Evolutionary conservation across 148 eudicot species (phyloP), one percentile per base, ranked within the genome.

Genomic region (Camellia sinensis): DNA sequence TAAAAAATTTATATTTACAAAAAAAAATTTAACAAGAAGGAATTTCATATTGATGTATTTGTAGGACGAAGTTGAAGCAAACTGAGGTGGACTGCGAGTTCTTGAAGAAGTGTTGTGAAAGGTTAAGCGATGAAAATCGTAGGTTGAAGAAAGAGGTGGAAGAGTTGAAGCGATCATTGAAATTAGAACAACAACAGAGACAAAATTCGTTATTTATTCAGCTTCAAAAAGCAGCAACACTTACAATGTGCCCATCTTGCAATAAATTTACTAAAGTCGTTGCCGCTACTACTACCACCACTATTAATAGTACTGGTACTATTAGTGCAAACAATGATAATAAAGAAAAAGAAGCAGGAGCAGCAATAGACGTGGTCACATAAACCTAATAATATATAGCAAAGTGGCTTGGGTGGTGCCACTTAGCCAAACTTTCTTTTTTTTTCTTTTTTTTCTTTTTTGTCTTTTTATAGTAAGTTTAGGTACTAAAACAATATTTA

Each of bases 41-140:
- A n/a, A 64, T 5, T 19, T 3, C 2, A 3, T 64, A 6, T 4
- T 66, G 5, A 69, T 70, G 5, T 10, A 2, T 71, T 62, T 74
- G 70, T 79, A 86, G 89, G 86, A 86, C 83, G 1, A 86, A 86
- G 75, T 43, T 86, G 83, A 86, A 86, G 86, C 86, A 83, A 71
- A 86, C 80, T 0, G 88, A 86, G 68, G 48, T 78, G 13, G 86
- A 86, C 69, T 86, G 83, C 46, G 82, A 76, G 71, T 79, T 78
- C 67, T 48, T 83, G 84, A 83, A 79, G 79, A 83, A 76, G 68
- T 75, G 81, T 6, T 86, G 86, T 37, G 84, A 83, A 29, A 84
- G 75, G 40, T 75, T 86, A 4, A 81, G 72, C 66, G 83, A 86
- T 15, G 86, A 86, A 45, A 86, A 86, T 46, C 67, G 76, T 9